phyloP scores from a whole-genome alignment of 495 filamentous ascomycete genomes.

The Penicillium angulare region DNA sequence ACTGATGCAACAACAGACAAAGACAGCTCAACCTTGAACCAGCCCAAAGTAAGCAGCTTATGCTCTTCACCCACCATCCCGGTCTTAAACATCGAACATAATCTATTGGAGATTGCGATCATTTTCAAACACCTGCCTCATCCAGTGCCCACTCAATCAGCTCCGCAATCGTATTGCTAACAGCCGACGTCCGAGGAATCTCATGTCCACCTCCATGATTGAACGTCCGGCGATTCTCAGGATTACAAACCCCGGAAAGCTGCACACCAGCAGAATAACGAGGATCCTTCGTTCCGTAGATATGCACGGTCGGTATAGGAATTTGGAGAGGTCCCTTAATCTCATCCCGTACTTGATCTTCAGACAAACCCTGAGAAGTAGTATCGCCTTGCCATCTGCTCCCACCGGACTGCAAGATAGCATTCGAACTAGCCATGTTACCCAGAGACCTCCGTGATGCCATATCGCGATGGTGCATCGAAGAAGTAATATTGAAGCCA shows the following conservation, averaged over 20 bases:
- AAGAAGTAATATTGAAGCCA: conserved; percentile 45
- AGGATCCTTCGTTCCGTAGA: conserved; percentile 60
- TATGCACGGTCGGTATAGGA: conserved; percentile 59
- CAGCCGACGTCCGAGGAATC: conserved; percentile 39
- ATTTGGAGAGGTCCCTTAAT: conserved; percentile 43
- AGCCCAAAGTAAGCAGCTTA: too few relatives aligned
- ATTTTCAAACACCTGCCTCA: background rate
- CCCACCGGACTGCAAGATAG: conserved; percentile 27
- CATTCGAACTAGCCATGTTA: conserved; percentile 24
- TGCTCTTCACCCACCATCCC: background rate
- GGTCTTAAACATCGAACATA: background rate
- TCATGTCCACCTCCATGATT: conserved; percentile 59
- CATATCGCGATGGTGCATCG: conserved; percentile 38
- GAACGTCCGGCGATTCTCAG: conserved; percentile 43
- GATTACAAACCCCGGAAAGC: conserved; percentile 53
- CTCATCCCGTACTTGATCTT: conserved; percentile 48
- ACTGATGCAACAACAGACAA: too few relatives aligned
- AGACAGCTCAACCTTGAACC: too few relatives aligned
- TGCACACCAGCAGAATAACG: conserved; percentile 54
- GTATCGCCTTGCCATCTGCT: conserved; percentile 27
- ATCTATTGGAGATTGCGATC: background rate
- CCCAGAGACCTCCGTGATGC: conserved; percentile 27
- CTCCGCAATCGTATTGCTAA: conserved; percentile 36
- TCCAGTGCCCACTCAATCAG: conserved; percentile 39
- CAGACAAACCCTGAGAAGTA: conserved; percentile 40